Evolutionary conservation across 2,329 filamentous ascomycete species (phyloP), one percentile per base, ranked within the genome.

Genomic region (Aspergillus caelatus): DNA sequence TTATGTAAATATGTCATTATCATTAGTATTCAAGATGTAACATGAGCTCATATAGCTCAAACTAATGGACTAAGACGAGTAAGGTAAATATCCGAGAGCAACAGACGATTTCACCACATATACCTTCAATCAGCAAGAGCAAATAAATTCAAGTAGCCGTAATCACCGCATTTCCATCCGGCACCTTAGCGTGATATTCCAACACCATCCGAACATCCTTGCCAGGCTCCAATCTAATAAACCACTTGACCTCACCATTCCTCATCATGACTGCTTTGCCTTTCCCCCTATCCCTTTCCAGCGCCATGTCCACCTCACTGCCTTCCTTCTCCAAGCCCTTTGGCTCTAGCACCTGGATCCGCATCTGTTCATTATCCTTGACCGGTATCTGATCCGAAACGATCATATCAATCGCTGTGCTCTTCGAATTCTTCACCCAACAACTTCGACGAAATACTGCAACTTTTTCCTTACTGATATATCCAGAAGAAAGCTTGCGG

Each of bases 111-210:
- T 41, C 16, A 1, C 39, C 3, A 10, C 16, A n/a, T 41, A 3
- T 36, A 16, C 36, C 16, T 3, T 4, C 19, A 10, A n/a, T 41
- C 0, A 10, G 21, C 2, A 8, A 48, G 45, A 23, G 11, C 10
- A 16, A 16, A 19, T 0, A 3, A 14, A 28, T 16, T 48, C 21
- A 48, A 23, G 10, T 26, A 48, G 21, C 45, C 2, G 21, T 26
- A 52, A 32, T 52, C 16, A 67, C 64, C 30, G 69, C 59, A 34
- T 50, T 65, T 26, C 74, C 73, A 52, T 58, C 69, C 0, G 88
- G 88, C 67, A 86, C 79, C 28, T 81, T 82, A 23, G 88, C 83
- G 64, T 86, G 83, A 75, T 91, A 91, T 77, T 89, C 86, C 63
- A 91, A 71, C 32, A 77, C 77, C 65, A 91, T 74, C 74, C 84